phyloP scores from a whole-genome alignment of 169 alveolate genomes.

The Plasmodium sp. region DNA sequence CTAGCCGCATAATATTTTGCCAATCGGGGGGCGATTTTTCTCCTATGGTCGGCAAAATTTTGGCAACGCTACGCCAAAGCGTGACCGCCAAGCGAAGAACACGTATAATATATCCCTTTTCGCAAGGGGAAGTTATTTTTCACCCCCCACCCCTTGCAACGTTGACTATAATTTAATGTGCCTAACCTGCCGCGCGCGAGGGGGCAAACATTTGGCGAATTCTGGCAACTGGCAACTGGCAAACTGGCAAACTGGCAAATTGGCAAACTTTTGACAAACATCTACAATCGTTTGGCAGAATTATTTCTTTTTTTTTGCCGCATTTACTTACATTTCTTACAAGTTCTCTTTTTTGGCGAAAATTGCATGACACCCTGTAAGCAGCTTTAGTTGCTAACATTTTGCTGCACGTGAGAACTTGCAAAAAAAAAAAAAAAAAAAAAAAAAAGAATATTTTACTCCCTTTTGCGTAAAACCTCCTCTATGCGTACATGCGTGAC shows the following conservation, averaged over 20 bases:
- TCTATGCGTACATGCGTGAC: neutral
- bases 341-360: neutral
- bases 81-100: neutral
- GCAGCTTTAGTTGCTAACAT: neutral
- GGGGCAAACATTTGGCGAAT: neutral
- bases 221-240: neutral
- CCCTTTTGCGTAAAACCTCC: neutral
- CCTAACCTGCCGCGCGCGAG: neutral
- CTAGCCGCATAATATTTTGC: neutral
- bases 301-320: neutral
- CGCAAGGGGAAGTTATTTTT: neutral
- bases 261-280: neutral
- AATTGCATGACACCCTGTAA: neutral
- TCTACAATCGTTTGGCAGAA: neutral
- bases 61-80: neutral
- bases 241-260: neutral
- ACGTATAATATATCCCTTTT: neutral
- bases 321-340: neutral
- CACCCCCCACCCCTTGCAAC: neutral
- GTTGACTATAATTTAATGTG: neutral
- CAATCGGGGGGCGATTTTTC: neutral
- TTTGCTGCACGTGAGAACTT: neutral
- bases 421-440: neutral
- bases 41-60: neutral
- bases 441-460: neutral